Conservation (phyloP, 192 early-diverging fungal genomes). For the Linnemannia exigua region DNA sequence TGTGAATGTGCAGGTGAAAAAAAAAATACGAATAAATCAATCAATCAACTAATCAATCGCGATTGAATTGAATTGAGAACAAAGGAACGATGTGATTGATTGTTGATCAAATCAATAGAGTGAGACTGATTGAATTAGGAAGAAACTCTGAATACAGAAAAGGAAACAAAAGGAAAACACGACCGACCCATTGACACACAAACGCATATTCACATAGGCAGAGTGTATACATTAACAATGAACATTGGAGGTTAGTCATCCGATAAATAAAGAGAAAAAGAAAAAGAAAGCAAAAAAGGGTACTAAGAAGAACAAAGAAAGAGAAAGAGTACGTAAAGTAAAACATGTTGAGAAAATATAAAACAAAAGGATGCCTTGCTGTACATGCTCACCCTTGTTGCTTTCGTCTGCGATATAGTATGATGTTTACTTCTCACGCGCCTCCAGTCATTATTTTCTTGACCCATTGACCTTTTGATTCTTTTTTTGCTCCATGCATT, state of each 20-base stretch:
- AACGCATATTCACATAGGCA: neutral
- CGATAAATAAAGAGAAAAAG: slow-evolving; percentile 23
- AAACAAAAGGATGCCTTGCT: neutral
- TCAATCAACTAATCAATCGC: too few species aligned
- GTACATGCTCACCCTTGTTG: neutral
- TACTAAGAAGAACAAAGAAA: neutral
- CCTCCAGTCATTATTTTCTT: too few species aligned
- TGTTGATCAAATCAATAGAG: neutral
- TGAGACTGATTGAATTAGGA: neutral
- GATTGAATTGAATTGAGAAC: neutral
- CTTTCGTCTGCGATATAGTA: too few species aligned
- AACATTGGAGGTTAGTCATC: slow-evolving; percentile 24
- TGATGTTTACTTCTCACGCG: too few species aligned
- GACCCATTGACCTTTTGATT: neutral
- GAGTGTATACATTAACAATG: neutral
- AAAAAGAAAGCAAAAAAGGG: neutral
- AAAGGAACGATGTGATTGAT: neutral
- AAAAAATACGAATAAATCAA: too few species aligned
- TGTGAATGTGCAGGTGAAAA: too few species aligned
- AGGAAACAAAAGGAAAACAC: neutral
- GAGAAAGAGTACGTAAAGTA: neutral
- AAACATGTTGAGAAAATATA: neutral
- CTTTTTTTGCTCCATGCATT: neutral
- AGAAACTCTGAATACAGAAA: neutral
- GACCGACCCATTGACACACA: neutral